Evolutionary conservation across 495 filamentous ascomycete genomes (phyloP).

Genomic region (Pyrenula aspistea): DNA sequence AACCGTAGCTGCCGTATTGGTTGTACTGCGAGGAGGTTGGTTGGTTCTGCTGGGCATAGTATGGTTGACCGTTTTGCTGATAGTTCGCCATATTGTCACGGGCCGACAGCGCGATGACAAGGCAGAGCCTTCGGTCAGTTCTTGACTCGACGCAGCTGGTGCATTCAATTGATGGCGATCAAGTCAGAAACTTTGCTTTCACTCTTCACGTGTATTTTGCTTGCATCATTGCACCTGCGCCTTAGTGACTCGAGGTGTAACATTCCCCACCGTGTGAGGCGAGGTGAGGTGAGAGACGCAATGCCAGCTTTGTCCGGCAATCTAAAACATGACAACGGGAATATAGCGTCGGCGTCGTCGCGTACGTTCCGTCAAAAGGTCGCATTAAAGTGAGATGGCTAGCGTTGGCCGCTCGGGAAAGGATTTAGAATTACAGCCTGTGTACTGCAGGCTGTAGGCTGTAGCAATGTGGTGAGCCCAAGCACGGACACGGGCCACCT

Average conservation of each 20-base stretch:
- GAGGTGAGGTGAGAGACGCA: neutral
- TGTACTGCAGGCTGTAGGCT: no score
- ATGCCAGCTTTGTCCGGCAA: neutral
- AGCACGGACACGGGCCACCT: neutral
- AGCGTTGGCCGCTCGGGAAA: neutral
- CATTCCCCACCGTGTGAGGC: neutral
- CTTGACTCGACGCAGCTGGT: neutral
- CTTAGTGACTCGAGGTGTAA: neutral
- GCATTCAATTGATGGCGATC: neutral
- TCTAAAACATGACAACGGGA: neutral
- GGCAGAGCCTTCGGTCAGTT: neutral
- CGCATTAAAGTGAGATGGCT: neutral
- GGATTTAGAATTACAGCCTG: neutral
- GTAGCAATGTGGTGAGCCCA: neutral
- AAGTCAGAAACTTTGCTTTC: neutral
- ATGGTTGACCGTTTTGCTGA: slow-evolving; percentile 33
- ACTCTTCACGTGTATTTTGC: neutral
- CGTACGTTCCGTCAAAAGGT: neutral
- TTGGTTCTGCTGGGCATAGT: slow-evolving; percentile 19
- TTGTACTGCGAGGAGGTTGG: slow-evolving; percentile 10
- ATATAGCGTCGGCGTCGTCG: neutral
- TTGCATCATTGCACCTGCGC: neutral
- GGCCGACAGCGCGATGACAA: neutral
- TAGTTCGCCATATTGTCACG: slow-evolving; percentile 31
- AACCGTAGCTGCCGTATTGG: neutral